These are phyloP conservation scores for Schizochytrium sp. DNA, from an alignment of 108 stramenopile genomes.

Conservation along the genomic window DNA sequence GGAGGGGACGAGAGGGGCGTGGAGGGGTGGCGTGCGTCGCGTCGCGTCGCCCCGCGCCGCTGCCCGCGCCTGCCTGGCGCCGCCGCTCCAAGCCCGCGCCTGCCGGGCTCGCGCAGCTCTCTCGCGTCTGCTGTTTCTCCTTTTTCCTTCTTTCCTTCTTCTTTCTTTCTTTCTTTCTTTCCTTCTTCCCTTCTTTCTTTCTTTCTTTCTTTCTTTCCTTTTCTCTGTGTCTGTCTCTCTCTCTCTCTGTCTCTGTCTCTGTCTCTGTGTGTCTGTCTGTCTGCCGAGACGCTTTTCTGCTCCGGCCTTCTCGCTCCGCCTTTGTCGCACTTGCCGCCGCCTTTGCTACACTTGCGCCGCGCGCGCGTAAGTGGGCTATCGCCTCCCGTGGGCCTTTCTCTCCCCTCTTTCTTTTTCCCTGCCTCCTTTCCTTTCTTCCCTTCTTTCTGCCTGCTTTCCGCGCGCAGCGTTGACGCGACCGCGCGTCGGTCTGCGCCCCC, in stretches of 20 bases:
- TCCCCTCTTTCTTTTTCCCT: too few relatives aligned
- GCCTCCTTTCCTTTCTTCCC: too few relatives aligned
- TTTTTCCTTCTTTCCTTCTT: neutral
- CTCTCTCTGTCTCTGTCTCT: neutral
- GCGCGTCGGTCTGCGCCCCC: too few relatives aligned
- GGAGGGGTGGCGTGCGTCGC: too few relatives aligned
- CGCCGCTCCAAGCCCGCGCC: neutral
- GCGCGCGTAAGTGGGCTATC: too few relatives aligned
- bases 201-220: neutral
- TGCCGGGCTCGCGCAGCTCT: neutral
- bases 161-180: neutral
- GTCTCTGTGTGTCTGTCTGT: neutral
- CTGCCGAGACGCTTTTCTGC: neutral
- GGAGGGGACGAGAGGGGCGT: neutral
- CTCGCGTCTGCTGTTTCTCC: neutral
- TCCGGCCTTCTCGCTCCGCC: too few relatives aligned
- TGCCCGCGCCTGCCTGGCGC: neutral
- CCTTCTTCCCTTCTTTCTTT: neutral
- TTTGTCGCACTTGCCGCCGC: too few relatives aligned
- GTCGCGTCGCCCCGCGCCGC: neutral
- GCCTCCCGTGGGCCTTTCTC: too few relatives aligned
- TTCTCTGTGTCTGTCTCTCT: neutral
- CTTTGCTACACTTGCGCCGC: too few relatives aligned
- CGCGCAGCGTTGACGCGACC: too few relatives aligned
- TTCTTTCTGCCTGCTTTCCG: too few relatives aligned